phyloP scores from a whole-genome alignment of 139 green algal genomes.

The Chlamydomonas incerta region DNA sequence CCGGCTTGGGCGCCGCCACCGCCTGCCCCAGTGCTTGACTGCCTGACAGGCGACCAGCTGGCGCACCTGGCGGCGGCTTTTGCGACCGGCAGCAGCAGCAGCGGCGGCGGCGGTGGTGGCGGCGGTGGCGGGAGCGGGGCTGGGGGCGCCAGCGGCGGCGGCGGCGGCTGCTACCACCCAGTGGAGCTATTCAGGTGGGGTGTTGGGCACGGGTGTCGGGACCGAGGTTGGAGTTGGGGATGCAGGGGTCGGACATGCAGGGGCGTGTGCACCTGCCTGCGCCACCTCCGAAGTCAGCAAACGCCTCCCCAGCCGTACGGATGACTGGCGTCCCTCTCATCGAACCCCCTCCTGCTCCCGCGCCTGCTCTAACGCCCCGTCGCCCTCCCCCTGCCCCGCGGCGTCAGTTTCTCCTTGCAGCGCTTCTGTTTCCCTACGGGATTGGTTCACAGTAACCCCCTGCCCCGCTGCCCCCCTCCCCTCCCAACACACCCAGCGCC shows the following conservation, averaged over 20 bases:
- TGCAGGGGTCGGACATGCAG: too few relatives aligned
- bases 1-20: too few relatives aligned
- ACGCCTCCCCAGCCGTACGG: neutral
- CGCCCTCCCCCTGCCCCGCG: too few relatives aligned
- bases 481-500: neutral
- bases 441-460: too few relatives aligned
- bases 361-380: too few relatives aligned
- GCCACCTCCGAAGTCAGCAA: neutral
- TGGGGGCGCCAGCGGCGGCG: conserved; percentile 1
- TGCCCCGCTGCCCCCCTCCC: too few relatives aligned
- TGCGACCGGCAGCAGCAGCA: neutral
- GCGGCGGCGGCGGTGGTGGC: neutral
- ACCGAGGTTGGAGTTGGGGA: neutral
- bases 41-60: too few relatives aligned
- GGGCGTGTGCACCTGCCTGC: neutral
- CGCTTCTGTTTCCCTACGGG: too few relatives aligned
- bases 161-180: conserved; percentile 23
- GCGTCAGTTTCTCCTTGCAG: too few relatives aligned
- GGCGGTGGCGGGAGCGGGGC: neutral
- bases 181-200: conserved; percentile 23
- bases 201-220: neutral
- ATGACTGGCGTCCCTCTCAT: neutral
- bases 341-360: too few relatives aligned
- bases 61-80: too few relatives aligned
- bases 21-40: too few relatives aligned